Evolutionary conservation across 2,329 filamentous ascomycete genomes (phyloP), one percentile per base, ranked within the genome.

Genomic region (Claviceps sp.): DNA sequence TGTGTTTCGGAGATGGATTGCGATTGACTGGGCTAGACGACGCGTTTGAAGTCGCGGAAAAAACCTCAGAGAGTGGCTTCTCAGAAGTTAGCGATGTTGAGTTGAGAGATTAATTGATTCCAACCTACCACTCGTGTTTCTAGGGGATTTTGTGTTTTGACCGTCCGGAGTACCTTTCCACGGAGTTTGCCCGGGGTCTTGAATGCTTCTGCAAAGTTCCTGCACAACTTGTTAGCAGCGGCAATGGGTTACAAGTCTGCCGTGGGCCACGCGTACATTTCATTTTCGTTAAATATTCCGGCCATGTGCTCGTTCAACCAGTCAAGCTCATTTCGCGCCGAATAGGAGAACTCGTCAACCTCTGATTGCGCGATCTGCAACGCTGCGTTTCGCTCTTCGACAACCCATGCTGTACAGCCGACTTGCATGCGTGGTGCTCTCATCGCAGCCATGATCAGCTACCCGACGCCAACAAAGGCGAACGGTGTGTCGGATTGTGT

Each of bases 261-360:
- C 47, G 42, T 49, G 11, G 26, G 30, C 4, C 11, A 56, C 56
- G 50, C 64, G 62, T 79, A 96, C 93, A 89, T 80, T 69, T 90
- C 82, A 63, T 89, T 86, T 60, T 85, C 82, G 61, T 83, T 85
- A 66, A 97, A 95, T 62, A 98, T 88, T 57, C 95, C 89, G 48
- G 82, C 81, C 91, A 98, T 96, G 67, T 98, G 93, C 71, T 97
- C 93, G 63, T 98, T 97, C 61, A 98, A 75, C 93, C 93, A 98
- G 65, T 97, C 90, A 63, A 97, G 74, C 67, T 98, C 93, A 69
- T 97, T 95, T 54, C 87, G 82, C 56, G 88, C 90, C 34, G 89
- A 89, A 70, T 87, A 97, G 44, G 87, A 81, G 63, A 97, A 94
- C 70, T 98, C 94, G 59, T 97, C 91, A 51, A 87, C 79, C 67